Percentiles rank a stretch among this genome's conserved stretches.
Conservation (phyloP, 805 yeast species). For the Myxozyma mucilagina region DNA sequence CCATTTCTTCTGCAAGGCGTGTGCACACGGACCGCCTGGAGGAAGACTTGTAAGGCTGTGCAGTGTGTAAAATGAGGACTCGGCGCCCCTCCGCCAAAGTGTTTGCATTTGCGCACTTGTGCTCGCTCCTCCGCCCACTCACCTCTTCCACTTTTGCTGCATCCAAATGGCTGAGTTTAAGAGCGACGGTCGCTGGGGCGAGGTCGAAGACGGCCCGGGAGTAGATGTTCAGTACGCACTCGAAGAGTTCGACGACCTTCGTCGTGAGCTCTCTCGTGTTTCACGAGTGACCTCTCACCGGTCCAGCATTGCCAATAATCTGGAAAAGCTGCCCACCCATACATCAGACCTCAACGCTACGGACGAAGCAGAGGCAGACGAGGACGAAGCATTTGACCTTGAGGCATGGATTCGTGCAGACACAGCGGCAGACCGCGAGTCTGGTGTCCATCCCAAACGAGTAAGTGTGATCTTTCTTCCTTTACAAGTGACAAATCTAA, state of each 20-base stretch:
- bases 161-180: background rate
- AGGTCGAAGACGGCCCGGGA: constrained; percentile 17
- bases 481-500: background rate
- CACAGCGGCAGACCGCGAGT: constrained; percentile 11
- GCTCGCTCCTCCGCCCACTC: background rate
- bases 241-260: constrained; percentile 25
- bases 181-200: constrained; percentile 31
- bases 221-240: constrained; percentile 24
- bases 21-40: no score
- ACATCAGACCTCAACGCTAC: background rate
- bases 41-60: no score
- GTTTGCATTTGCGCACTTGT: background rate
- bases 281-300: constrained; percentile 2
- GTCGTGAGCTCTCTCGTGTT: constrained; percentile 27
- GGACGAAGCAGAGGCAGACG: constrained; percentile 2
- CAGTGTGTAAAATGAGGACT: no score
- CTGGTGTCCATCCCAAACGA: constrained; percentile 25
- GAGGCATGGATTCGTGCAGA: constrained; percentile 28
- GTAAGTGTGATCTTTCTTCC: constrained; percentile 1
- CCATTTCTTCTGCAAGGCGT: no score
- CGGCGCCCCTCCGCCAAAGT: background rate
- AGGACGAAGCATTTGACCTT: constrained; percentile 22
- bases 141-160: background rate
- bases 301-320: background rate
- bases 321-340: constrained; percentile 8